Conservation (phyloP, 2,329 filamentous ascomycete genomes). For the Arthroderma uncinatum region DNA sequence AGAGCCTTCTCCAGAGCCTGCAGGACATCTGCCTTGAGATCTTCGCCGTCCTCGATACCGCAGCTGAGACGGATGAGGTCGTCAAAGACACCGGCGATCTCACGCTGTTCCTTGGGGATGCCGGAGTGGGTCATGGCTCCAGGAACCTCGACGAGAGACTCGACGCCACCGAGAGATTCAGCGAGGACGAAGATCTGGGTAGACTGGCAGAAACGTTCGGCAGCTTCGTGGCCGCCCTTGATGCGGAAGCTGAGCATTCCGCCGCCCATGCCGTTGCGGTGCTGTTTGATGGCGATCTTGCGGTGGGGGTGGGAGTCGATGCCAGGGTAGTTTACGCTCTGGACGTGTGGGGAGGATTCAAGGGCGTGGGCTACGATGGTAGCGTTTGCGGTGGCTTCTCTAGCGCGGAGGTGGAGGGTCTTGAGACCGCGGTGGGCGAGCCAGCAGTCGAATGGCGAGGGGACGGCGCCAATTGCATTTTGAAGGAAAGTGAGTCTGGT, state of each 20-base stretch:
- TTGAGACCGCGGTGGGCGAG: conserved; percentile 94
- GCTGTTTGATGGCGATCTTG: conserved; percentile 75
- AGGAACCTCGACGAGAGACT: conserved; percentile 83
- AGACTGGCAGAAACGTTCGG: conserved; percentile 80
- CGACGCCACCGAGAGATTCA: conserved; percentile 83
- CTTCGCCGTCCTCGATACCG: conserved; percentile 80
- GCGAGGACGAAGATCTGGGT: conserved; percentile 88
- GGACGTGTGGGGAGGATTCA: conserved; percentile 66
- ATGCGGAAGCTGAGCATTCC: conserved; percentile 98
- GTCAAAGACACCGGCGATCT: conserved; percentile 87
- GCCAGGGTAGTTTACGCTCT: conserved; percentile 91
- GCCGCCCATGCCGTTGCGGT: conserved; percentile 86
- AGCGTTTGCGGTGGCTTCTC: conserved; percentile 75
- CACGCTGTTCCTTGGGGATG: conserved; percentile 79
- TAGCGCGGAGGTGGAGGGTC: conserved; percentile 84
- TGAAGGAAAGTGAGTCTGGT: conserved; percentile 78
- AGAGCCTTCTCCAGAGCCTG: conserved; percentile 72
- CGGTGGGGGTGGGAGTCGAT: conserved; percentile 79
- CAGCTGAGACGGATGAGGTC: conserved; percentile 89
- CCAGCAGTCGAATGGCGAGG: conserved; percentile 94
- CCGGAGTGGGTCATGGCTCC: conserved; percentile 95
- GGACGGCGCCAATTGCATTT: conserved; percentile 92
- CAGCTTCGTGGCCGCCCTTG: conserved; percentile 70
- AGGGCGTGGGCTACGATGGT: conserved; percentile 64
- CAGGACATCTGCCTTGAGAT: conserved; percentile 70